Conservation (phyloP, 2,329 filamentous ascomycete species). For the Fonsecaea monophora region DNA sequence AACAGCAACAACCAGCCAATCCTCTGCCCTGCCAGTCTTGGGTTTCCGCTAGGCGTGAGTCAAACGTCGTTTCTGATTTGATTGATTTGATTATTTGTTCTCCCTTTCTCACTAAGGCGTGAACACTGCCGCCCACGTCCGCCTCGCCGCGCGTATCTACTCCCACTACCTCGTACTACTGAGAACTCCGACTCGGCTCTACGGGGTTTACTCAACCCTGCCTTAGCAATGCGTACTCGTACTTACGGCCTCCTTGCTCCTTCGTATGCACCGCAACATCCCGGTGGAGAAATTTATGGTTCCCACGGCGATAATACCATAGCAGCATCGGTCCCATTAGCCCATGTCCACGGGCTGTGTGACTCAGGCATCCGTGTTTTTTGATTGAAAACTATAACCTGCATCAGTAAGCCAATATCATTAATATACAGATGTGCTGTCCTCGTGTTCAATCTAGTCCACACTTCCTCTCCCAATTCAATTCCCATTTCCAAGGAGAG, state of each 20-base stretch:
- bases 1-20: slow-evolving; percentile 18
- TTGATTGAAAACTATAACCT: slow-evolving; percentile 11
- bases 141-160: slow-evolving; percentile 9
- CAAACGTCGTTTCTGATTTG: slow-evolving; percentile 29
- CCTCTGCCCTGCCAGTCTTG: slow-evolving; percentile 18
- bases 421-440: slow-evolving; percentile 20
- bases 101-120: background rate
- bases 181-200: slow-evolving; percentile 10
- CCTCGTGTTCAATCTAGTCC: slow-evolving; percentile 5
- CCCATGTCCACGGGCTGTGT: slow-evolving; percentile 10
- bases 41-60: slow-evolving; percentile 28
- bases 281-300: slow-evolving; percentile 16
- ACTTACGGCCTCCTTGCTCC: no score
- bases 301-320: slow-evolving; percentile 27
- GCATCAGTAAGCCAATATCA: slow-evolving; percentile 23
- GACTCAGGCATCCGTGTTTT: slow-evolving; percentile 32
- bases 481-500: background rate
- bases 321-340: background rate
- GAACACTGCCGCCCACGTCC: no score
- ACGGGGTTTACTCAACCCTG: slow-evolving; percentile 25
- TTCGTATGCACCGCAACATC: background rate
- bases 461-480: slow-evolving; percentile 1
- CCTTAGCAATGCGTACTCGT: slow-evolving; percentile 18
- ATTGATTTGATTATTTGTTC: slow-evolving; percentile 5
- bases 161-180: background rate